Conservation (phyloP, 2,329 filamentous ascomycete species). For the Elsinoe necatrix region DNA sequence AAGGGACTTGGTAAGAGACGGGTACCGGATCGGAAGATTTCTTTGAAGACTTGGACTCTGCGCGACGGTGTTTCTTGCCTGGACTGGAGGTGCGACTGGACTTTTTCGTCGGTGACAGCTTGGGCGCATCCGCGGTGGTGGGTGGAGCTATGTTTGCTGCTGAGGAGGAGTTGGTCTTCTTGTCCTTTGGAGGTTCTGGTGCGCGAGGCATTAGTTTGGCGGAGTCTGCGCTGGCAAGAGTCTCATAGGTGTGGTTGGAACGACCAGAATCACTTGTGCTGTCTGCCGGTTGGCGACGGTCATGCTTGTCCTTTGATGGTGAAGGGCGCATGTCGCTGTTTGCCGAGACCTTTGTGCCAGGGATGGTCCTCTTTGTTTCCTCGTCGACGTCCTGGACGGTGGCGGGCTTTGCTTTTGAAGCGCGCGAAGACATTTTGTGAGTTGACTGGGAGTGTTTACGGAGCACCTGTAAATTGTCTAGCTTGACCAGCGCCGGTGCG, state of each 20-base stretch:
- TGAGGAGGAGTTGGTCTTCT: not conserved
- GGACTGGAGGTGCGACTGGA: constrained; percentile 11
- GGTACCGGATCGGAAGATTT: not conserved
- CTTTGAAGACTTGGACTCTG: constrained; percentile 11
- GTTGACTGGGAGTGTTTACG: constrained; percentile 4
- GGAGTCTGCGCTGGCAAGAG: constrained; percentile 9
- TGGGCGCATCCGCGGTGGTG: not conserved
- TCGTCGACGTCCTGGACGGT: constrained; percentile 12
- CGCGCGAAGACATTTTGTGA: not conserved
- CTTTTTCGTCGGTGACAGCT: not conserved
- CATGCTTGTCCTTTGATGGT: not conserved
- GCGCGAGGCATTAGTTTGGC: constrained; percentile 8
- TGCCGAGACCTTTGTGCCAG: constrained; percentile 10
- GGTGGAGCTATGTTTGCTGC: not conserved
- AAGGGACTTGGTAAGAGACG: not conserved
- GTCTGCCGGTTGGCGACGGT: not conserved
- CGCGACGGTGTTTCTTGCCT: constrained; percentile 7
- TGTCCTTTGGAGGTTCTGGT: constrained; percentile 5
- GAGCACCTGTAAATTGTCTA: constrained; percentile 14
- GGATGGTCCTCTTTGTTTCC: not conserved
- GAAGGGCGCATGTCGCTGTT: not conserved
- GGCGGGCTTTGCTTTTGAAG: constrained; percentile 9
- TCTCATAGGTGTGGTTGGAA: constrained; percentile 11
- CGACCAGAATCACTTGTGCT: constrained; percentile 11
- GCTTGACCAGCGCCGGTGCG: constrained; percentile 14